Percentiles rank a stretch among this genome's conserved stretches.
These are phyloP conservation scores for Annulohypoxylon truncatum DNA, from an alignment of 2,329 filamentous ascomycete genomes.

Conservation along the genomic window DNA sequence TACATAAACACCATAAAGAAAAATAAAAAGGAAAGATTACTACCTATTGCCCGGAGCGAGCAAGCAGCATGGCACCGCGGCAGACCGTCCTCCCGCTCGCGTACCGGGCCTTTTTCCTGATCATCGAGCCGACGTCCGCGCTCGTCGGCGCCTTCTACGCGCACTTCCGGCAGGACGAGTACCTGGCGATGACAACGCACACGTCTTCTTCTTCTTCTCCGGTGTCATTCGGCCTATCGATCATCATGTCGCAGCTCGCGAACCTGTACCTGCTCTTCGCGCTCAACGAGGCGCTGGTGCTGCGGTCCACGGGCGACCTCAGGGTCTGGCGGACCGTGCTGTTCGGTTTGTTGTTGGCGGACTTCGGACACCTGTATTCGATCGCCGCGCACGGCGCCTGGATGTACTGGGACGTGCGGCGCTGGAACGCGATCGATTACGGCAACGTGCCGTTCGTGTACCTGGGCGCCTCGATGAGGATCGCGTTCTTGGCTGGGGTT, in stretches of 20 bases:
- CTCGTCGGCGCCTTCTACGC: conserved; percentile 65
- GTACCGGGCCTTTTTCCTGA: conserved; percentile 80
- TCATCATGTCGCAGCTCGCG: conserved; percentile 78
- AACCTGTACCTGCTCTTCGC: conserved; percentile 83
- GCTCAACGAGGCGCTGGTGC: conserved; percentile 79
- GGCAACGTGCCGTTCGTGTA: conserved; percentile 80
- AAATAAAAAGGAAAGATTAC: not conserved
- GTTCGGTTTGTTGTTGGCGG: conserved; percentile 76
- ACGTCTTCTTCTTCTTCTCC: conserved; percentile 63
- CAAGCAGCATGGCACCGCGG: conserved; percentile 41
- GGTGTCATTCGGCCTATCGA: conserved; percentile 70
- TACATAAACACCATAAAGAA: too few species aligned
- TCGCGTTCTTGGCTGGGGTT: conserved; percentile 69
- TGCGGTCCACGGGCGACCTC: conserved; percentile 75
- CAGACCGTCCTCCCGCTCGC: conserved; percentile 61
- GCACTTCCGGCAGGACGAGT: conserved; percentile 63
- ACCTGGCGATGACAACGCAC: conserved; percentile 73
- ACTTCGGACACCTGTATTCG: conserved; percentile 79
- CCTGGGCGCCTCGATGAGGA: conserved; percentile 68
- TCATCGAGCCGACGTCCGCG: conserved; percentile 72
- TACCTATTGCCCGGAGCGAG: too few species aligned
- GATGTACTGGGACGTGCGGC: conserved; percentile 71
- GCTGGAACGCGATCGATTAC: conserved; percentile 76
- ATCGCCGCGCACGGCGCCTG: conserved; percentile 67
- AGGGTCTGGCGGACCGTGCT: conserved; percentile 77